Conservation (phyloP, 768 basidiomycete species). For the Wakefieldia striispora region DNA sequence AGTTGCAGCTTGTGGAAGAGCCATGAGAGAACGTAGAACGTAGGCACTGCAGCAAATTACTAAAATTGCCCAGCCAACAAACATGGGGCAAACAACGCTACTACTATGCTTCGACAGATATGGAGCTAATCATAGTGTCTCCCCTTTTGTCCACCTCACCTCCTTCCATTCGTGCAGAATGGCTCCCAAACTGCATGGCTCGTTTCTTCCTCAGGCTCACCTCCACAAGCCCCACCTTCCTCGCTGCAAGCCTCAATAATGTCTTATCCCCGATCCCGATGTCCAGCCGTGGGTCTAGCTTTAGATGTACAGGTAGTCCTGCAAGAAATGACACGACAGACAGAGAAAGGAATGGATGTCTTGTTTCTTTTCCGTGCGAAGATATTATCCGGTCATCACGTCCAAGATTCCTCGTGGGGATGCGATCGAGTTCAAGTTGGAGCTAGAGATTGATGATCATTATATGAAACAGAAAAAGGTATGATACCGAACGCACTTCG, state of each 20-base stretch:
- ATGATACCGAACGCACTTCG: constrained; percentile 52
- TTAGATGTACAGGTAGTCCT: constrained; percentile 72
- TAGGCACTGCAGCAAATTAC: neutral
- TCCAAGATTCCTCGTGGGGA: constrained; percentile 87
- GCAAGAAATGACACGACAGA: constrained; percentile 76
- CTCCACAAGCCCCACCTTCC: constrained; percentile 69
- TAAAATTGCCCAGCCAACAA: constrained; percentile 12
- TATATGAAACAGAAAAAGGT: neutral
- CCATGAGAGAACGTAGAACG: constrained; percentile 36
- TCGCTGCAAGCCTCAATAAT: constrained; percentile 69
- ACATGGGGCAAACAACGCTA: constrained; percentile 24
- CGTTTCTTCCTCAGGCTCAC: constrained; percentile 81
- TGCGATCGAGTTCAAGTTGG: constrained; percentile 83
- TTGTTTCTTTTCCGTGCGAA: constrained; percentile 85
- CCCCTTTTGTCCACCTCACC: constrained; percentile 54
- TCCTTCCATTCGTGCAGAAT: constrained; percentile 77
- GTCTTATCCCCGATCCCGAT: constrained; percentile 90
- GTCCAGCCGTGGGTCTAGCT: constrained; percentile 72
- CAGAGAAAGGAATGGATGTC: constrained; percentile 89
- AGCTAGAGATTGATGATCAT: constrained; percentile 47
- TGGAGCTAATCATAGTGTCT: constrained; percentile 33
- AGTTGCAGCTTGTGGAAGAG: constrained; percentile 46
- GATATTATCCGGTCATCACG: constrained; percentile 94
- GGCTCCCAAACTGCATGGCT: constrained; percentile 97
- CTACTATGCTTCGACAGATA: neutral